phyloP scores from a whole-genome alignment of 2,329 filamentous ascomycete genomes.

The Paecilomyces dactylethromorphus region DNA sequence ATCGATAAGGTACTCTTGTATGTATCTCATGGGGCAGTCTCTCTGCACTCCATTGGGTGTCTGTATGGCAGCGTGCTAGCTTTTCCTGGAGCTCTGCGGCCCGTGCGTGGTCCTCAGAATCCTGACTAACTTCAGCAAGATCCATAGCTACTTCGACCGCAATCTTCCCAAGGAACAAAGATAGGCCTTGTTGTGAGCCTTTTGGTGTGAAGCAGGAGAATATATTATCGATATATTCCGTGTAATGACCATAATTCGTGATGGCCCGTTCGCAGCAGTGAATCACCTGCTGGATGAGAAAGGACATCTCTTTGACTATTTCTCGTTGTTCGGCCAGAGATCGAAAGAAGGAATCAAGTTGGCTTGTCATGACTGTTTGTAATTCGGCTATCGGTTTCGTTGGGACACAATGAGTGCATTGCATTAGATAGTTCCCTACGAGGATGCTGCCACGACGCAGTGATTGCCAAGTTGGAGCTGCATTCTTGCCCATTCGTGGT shows the following conservation, averaged over 20 bases:
- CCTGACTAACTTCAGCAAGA: slow-evolving; percentile 31
- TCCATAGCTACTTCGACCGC: slow-evolving; percentile 34
- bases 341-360: slow-evolving; percentile 23
- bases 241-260: slow-evolving; percentile 15
- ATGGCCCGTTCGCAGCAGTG: slow-evolving; percentile 22
- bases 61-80: slow-evolving; percentile 15
- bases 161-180: slow-evolving; percentile 25
- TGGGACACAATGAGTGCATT: slow-evolving; percentile 16
- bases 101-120: slow-evolving; percentile 32
- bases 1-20: slow-evolving; percentile 34
- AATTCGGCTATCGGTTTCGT: slow-evolving; percentile 3
- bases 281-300: slow-evolving; percentile 27
- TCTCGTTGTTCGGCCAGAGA: slow-evolving; percentile 21
- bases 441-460: slow-evolving; percentile 27
- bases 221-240: slow-evolving; percentile 19
- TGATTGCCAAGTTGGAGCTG: slow-evolving; percentile 14
- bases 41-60: slow-evolving; percentile 1
- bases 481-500: background rate
- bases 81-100: slow-evolving; percentile 32
- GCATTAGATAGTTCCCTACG: slow-evolving; percentile 22
- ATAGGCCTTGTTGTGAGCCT: slow-evolving; percentile 14
- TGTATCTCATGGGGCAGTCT: slow-evolving; percentile 9
- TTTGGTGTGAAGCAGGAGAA: slow-evolving; percentile 18
- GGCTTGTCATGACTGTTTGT: slow-evolving; percentile 11
- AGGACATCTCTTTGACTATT: slow-evolving; percentile 26